Evolutionary conservation across 257 asterid species (phyloP).

Genomic region (Jacaranda mimosifolia): DNA sequence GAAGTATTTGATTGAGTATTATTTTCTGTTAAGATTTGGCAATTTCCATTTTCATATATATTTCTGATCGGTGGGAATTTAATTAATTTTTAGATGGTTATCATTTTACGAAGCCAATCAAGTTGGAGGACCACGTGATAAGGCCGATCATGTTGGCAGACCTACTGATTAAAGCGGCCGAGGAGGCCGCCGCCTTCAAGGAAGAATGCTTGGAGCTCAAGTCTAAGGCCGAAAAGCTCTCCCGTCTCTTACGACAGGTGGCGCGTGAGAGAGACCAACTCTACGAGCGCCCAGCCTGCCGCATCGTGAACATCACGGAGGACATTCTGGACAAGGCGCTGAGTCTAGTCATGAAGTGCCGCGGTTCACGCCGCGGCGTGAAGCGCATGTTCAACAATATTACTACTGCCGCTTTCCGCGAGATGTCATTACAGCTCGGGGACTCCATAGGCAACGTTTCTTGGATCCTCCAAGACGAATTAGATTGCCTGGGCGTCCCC

Average conservation of each 20-base stretch:
- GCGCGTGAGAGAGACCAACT: slow-evolving; percentile 70
- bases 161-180: slow-evolving; percentile 66
- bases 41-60: no score
- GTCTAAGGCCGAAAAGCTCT: slow-evolving; percentile 72
- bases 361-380: no score
- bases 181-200: slow-evolving; percentile 67
- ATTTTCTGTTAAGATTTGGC: no score
- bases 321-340: slow-evolving; percentile 65
- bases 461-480: slow-evolving; percentile 76
- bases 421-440: slow-evolving; percentile 62
- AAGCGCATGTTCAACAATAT: slow-evolving; percentile 76
- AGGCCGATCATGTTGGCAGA: slow-evolving; percentile 73
- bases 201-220: slow-evolving; percentile 72
- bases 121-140: neutral
- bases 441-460: slow-evolving; percentile 84
- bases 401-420: slow-evolving; percentile 76
- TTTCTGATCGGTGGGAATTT: no score
- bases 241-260: slow-evolving; percentile 72
- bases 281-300: slow-evolving; percentile 82
- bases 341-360: slow-evolving; percentile 64
- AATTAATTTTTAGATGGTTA: no score
- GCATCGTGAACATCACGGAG: slow-evolving; percentile 74
- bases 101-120: no score
- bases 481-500: slow-evolving; percentile 79
- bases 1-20: no score